Conservation (phyloP, 78 protist species). For the Dictyostelium discoideum region DNA sequence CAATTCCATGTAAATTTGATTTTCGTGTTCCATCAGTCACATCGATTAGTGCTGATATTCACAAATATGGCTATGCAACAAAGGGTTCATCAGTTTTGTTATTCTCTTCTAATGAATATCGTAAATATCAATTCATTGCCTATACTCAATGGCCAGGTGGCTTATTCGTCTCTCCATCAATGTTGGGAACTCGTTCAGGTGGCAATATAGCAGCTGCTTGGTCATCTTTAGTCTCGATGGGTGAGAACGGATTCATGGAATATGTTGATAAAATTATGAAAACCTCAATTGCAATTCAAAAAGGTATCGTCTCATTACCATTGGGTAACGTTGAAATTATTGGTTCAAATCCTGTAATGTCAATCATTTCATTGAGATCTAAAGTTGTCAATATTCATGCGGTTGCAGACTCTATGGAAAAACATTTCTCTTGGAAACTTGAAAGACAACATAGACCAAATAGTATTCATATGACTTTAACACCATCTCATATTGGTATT, state of each 20-base stretch:
- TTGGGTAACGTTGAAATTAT: background rate
- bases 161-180: constrained; percentile 91
- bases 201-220: constrained; percentile 93
- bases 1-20: constrained; percentile 75
- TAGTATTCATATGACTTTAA: constrained; percentile 63
- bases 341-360: constrained; percentile 62
- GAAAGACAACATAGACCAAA: constrained; percentile 77
- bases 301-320: background rate
- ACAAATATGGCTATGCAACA: constrained; percentile 95
- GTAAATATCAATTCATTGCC: constrained; percentile 41
- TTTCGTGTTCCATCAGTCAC: constrained; percentile 89
- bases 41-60: constrained; percentile 91
- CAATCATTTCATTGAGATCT: background rate
- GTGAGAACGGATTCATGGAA: constrained; percentile 74
- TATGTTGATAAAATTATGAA: constrained; percentile 14
- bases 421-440: constrained; percentile 47
- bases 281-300: constrained; percentile 34
- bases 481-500: constrained; percentile 40
- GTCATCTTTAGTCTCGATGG: constrained; percentile 88
- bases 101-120: constrained; percentile 12
- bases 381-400: constrained; percentile 31
- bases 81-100: constrained; percentile 91
- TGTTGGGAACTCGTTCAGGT: constrained; percentile 93
- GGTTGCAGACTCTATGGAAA: constrained; percentile 64
- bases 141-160: constrained; percentile 85